Conservation (phyloP, 805 yeast genomes). For the Nakazawaea holstii region DNA sequence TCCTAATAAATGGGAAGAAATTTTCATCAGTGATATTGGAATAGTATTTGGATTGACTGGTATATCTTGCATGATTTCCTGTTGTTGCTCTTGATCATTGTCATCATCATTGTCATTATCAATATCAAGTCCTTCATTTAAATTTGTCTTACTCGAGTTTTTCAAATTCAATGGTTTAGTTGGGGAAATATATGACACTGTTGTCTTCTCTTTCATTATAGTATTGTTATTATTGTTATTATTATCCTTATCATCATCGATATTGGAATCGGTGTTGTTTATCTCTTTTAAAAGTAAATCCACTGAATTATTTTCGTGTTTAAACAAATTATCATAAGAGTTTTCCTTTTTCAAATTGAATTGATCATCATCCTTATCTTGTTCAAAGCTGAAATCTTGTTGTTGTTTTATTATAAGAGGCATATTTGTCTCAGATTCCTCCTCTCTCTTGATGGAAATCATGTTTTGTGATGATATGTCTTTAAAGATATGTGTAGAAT, state of each 20-base stretch:
- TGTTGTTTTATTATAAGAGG: no score
- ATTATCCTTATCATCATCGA: neutral
- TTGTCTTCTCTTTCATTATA: neutral
- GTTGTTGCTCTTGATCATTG: neutral
- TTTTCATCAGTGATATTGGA: conserved; percentile 14
- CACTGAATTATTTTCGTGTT: conserved; percentile 29
- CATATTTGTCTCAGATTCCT: no score
- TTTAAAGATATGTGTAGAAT: no score
- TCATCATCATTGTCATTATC: conserved; percentile 4
- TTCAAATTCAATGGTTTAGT: conserved; percentile 22
- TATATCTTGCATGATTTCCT: conserved; percentile 4
- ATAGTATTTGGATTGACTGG: conserved; percentile 6
- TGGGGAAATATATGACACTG: conserved; percentile 12
- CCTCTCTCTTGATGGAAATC: no score
- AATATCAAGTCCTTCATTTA: conserved; percentile 18
- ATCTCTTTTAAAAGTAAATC: conserved; percentile 32
- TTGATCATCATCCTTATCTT: neutral
- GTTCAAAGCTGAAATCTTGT: no score
- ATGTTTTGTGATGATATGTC: no score
- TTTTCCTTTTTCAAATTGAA: conserved; percentile 1
- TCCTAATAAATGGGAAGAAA: conserved; percentile 21
- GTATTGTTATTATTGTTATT: neutral
- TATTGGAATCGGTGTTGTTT: conserved; percentile 4
- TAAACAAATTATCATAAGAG: conserved; percentile 16
- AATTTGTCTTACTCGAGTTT: conserved; percentile 14